Percentiles rank a stretch among this genome's conserved stretches.
Evolutionary conservation across 352 stramenopile species (phyloP).

Genomic region (Plasmopara halstedii): DNA sequence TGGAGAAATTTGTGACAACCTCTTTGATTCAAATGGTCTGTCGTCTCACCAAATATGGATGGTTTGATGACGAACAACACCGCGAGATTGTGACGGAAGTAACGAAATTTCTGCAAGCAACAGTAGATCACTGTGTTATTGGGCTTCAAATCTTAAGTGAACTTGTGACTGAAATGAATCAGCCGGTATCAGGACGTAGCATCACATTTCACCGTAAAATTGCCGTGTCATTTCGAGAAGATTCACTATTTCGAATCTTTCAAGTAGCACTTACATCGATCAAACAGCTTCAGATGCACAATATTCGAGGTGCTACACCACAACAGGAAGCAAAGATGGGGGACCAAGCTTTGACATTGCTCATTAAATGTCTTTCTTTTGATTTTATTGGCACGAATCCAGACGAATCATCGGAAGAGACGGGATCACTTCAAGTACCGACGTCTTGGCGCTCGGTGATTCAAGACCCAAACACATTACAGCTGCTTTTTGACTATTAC

Average conservation of each 20-base stretch:
- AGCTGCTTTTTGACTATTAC: constrained; percentile 97
- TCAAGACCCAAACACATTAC: constrained; percentile 91
- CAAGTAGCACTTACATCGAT: constrained; percentile 95
- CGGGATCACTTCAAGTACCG: constrained; percentile 95
- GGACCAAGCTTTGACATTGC: constrained; percentile 89
- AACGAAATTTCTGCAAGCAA: constrained; percentile 96
- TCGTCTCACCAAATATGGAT: constrained; percentile 98
- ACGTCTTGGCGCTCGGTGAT: constrained; percentile 93
- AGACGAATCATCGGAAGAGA: constrained; percentile 96
- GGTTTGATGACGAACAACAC: constrained; percentile 97
- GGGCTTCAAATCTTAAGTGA: constrained; percentile 97
- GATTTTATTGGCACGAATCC: constrained; percentile 99
- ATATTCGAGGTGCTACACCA: constrained; percentile 66
- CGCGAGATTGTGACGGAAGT: constrained; percentile 96
- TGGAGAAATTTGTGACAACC: constrained; percentile 94
- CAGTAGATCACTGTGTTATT: constrained; percentile 97
- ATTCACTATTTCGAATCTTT: constrained; percentile 94
- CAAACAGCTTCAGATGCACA: constrained; percentile 90
- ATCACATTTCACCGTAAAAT: constrained; percentile 98
- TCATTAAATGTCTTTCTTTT: constrained; percentile 95
- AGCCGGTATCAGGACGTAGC: constrained; percentile 90
- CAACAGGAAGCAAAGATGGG: constrained; percentile 91
- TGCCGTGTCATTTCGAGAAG: constrained; percentile 95
- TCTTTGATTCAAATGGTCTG: constrained; percentile 96
- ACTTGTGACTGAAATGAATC: constrained; percentile 97